Conservation (phyloP, 257 asterid genomes). For the Solanum lignicaule region DNA sequence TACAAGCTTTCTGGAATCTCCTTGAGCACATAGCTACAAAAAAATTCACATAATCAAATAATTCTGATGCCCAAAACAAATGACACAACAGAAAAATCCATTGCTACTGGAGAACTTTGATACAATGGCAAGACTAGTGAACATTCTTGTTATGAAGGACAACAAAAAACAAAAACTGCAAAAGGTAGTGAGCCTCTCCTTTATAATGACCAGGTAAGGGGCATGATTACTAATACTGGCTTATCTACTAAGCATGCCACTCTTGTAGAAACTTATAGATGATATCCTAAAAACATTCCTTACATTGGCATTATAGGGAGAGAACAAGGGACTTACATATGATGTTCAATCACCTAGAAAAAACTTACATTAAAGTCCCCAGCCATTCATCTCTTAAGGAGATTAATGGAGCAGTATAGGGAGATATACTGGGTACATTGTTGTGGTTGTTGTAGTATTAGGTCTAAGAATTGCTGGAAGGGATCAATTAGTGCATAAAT, state of each 20-base stretch:
- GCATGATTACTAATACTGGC: not conserved
- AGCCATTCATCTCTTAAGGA: not conserved
- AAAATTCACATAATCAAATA: conserved; percentile 12
- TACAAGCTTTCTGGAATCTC: conserved; percentile 65
- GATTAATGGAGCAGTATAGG: not conserved
- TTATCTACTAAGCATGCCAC: not conserved
- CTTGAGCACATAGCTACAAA: conserved; percentile 86
- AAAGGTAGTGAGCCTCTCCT: not conserved
- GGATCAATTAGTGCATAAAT: not conserved
- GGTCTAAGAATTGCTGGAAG: not conserved
- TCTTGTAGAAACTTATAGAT: not conserved
- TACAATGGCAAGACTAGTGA: not conserved
- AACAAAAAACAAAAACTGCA: not conserved
- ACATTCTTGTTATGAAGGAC: not conserved
- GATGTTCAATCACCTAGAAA: not conserved
- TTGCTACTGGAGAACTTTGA: not conserved
- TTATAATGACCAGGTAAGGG: not conserved
- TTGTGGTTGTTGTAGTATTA: not conserved
- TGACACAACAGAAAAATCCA: conserved; percentile 3
- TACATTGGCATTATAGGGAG: not conserved
- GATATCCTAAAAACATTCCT: not conserved
- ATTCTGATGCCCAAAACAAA: not conserved
- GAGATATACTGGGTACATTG: not conserved
- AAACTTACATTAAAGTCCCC: not conserved
- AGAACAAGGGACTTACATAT: not conserved